Base-by-base conservation (phyloP, 23 red algal species). In the Agarophyton chilense region DNA sequence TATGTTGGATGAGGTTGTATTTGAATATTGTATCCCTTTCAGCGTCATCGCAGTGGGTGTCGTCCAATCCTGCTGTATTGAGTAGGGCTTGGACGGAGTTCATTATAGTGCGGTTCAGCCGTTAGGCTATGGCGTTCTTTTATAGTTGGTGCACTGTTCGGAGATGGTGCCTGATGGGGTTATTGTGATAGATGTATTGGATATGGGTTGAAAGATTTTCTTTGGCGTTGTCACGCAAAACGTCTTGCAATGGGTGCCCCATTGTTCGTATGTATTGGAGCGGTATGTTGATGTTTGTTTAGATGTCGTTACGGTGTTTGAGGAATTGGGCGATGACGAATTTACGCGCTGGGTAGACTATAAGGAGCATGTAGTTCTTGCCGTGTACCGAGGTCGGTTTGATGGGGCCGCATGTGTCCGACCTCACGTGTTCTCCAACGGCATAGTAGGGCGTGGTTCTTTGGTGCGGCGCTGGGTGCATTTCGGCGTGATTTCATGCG, bases 51-150 rank as follows among this genome's bases (percentile, higher is more conserved):
- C 83, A 87, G 39, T 68, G 4, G 2, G 0, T 4, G 39, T 46
- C 34, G 21, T 67, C 55, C 0, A 49, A 25, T 60, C 19, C 13
- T 1, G 34, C 4, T 60, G 53, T 24, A 0, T 61, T 26, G 0
- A 45, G 41, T 18, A 47, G 0, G 1, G 79, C 33, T 19, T 56
- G 55, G 31, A 58, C 58, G 31, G 50, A 26, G 3, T 87, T 47
- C 63, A 46, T 50, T 28, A 76, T 6, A 4, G 64, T 87, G 2
- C 39, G 35, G 40, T 87, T 76, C 2, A 76, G 17, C 0, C 66
- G 64, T 46, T 87, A 64, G n/a, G 83, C 83, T 22, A 40, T 36
- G 3, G 19, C 31, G 17, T 87, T 87, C n/a, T 55, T 51, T 38
- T 87, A 18, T 0, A 65, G 83, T 36, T 26, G 21, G 24, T 76